Evolutionary conservation across 2,329 filamentous ascomycete species (phyloP).

Genomic region (Rhinocladiella similis): DNA sequence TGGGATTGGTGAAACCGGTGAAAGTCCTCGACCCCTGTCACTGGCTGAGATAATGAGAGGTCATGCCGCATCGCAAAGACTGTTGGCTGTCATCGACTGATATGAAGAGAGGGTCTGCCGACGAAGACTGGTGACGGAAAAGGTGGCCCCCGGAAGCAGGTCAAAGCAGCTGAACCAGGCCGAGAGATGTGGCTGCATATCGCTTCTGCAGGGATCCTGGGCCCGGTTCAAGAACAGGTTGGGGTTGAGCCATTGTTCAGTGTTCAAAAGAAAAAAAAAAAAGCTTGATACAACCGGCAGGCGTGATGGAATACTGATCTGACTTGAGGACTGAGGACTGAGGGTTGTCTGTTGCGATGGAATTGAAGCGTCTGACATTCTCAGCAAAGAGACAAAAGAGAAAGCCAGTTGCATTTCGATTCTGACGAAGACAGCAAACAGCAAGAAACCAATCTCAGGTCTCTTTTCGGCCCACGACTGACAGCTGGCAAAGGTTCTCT

Average conservation of each 20-base stretch:
- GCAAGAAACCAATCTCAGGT: neutral
- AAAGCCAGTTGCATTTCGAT: no score
- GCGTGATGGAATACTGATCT: no score
- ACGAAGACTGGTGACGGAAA: neutral
- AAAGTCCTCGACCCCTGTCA: neutral
- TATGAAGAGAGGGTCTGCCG: constrained; percentile 3
- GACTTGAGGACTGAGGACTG: no score
- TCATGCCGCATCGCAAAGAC: constrained; percentile 9
- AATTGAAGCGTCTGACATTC: no score
- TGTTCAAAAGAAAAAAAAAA: no score
- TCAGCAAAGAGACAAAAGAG: no score
- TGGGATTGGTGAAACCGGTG: constrained; percentile 12
- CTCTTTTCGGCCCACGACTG: neutral
- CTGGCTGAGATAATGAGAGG: neutral
- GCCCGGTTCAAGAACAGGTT: constrained; percentile 11
- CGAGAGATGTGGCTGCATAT: constrained; percentile 19
- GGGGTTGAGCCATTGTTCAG: no score
- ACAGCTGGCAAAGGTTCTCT: neutral
- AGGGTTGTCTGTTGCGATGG: no score
- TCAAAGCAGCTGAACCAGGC: constrained; percentile 10
- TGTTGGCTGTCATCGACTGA: constrained; percentile 16
- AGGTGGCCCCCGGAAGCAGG: neutral
- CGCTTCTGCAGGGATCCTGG: constrained; percentile 18
- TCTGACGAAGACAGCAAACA: no score
- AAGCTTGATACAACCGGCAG: no score